Evolutionary conservation across 495 filamentous ascomycete species (phyloP).

Genomic region (Penicillium ucsense): DNA sequence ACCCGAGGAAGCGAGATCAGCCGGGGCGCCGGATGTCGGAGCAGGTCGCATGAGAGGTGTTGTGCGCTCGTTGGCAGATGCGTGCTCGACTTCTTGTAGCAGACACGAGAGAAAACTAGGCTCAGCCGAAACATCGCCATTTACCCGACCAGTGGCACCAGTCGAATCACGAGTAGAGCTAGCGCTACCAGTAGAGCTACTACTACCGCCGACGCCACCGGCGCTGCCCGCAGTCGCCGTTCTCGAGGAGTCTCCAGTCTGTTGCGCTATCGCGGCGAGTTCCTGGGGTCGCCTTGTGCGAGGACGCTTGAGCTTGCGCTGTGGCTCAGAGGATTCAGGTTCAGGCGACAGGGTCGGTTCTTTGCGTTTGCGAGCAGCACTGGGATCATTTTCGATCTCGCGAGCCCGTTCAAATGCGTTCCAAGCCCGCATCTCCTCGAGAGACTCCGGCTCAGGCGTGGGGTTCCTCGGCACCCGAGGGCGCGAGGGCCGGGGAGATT

Average conservation of each 20-base stretch:
- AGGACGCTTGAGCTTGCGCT: slow-evolving; percentile 76
- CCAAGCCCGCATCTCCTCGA: slow-evolving; percentile 79
- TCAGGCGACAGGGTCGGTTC: slow-evolving; percentile 66
- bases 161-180: not conserved
- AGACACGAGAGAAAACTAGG: slow-evolving; percentile 72
- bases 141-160: not conserved
- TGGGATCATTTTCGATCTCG: slow-evolving; percentile 49
- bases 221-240: slow-evolving; percentile 25
- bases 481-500: slow-evolving; percentile 35
- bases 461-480: slow-evolving; percentile 36
- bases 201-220: not conserved
- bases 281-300: slow-evolving; percentile 53
- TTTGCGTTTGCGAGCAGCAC: slow-evolving; percentile 60
- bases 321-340: slow-evolving; percentile 50
- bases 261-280: slow-evolving; percentile 30
- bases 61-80: slow-evolving; percentile 44
- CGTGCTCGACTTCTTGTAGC: slow-evolving; percentile 76
- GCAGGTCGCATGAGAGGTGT: slow-evolving; percentile 37
- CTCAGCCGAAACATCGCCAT: slow-evolving; percentile 28
- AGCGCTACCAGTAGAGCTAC: not conserved
- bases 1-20: slow-evolving; percentile 40
- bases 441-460: slow-evolving; percentile 52
- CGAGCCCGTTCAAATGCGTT: slow-evolving; percentile 77
- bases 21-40: slow-evolving; percentile 33
- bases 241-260: slow-evolving; percentile 38